phyloP scores from a whole-genome alignment of 2,329 filamentous ascomycete species.

The Penicillium occitanis region DNA sequence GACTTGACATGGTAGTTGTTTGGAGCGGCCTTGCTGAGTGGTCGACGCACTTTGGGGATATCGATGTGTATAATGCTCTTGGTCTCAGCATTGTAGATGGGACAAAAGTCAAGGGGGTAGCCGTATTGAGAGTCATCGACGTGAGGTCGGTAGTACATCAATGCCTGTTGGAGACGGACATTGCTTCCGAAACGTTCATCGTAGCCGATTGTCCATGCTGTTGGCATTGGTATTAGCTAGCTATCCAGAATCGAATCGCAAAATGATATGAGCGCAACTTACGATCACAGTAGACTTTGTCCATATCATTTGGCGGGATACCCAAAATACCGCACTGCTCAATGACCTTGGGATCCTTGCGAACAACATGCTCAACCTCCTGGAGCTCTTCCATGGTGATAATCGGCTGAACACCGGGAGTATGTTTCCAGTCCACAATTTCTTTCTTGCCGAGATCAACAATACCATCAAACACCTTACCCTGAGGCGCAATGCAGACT shows the following conservation, averaged over 20 bases:
- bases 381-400: conserved; percentile 91
- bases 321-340: conserved; percentile 85
- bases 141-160: conserved; percentile 93
- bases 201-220: conserved; percentile 90
- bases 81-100: conserved; percentile 81
- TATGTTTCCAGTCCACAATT: conserved; percentile 71
- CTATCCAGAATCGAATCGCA: background rate
- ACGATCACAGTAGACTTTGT: conserved; percentile 93
- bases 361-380: conserved; percentile 71
- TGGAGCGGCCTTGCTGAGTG: conserved; percentile 67
- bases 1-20: conserved; percentile 78
- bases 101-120: conserved; percentile 89
- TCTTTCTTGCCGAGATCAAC: conserved; percentile 68
- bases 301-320: conserved; percentile 78
- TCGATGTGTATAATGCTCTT: conserved; percentile 79
- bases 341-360: conserved; percentile 80
- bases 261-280: conserved; percentile 34
- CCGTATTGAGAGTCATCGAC: conserved; percentile 86
- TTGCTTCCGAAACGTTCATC: conserved; percentile 82
- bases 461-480: conserved; percentile 78
- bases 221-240: background rate
- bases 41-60: conserved; percentile 73
- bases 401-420: conserved; percentile 77
- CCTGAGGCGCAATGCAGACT: conserved; percentile 75
- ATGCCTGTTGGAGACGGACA: conserved; percentile 80